phyloP scores from a whole-genome alignment of 2,329 filamentous ascomycete species.

The Septoria linicola region DNA sequence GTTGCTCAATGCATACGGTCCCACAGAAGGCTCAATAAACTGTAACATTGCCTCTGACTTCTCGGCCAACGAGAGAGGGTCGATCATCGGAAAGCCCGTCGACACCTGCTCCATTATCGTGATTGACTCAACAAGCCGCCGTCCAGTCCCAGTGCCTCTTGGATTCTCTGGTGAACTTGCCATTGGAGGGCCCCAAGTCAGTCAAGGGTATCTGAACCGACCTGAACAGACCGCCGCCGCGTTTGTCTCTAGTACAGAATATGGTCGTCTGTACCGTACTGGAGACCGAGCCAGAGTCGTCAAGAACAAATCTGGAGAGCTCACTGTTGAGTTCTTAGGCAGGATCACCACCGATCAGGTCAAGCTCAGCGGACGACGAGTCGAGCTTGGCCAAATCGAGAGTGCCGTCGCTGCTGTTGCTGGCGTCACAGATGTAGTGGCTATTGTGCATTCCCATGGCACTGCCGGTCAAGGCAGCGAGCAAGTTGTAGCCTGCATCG shows the following conservation, averaged over 20 bases:
- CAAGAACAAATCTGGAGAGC: conserved; percentile 5
- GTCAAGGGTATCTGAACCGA: conserved; percentile 23
- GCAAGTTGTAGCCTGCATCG: conserved; percentile 14
- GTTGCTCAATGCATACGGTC: conserved; percentile 25
- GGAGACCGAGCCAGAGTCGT: conserved; percentile 6
- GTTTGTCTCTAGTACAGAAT: conserved; percentile 12
- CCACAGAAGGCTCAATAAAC: conserved; percentile 23
- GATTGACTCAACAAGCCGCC: not conserved
- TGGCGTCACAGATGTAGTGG: conserved; percentile 19
- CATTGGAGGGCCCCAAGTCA: conserved; percentile 22
- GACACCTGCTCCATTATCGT: conserved; percentile 18
- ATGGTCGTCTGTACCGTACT: conserved; percentile 7
- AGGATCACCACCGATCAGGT: conserved; percentile 52
- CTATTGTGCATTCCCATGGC: conserved; percentile 8
- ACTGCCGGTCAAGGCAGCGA: conserved; percentile 17
- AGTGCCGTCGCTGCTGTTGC: conserved; percentile 35
- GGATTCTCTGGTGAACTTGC: conserved; percentile 20
- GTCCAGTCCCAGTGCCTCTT: conserved; percentile 12
- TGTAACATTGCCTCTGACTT: conserved; percentile 18
- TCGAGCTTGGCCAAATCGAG: conserved; percentile 74
- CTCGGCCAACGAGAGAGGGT: conserved; percentile 10
- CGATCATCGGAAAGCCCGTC: conserved; percentile 16
- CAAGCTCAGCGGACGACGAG: conserved; percentile 72
- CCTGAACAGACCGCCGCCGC: conserved; percentile 16
- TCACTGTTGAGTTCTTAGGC: conserved; percentile 19